These are phyloP conservation scores for Dentipellis sp. DNA, from an alignment of 768 basidiomycete genomes.

Conservation along the genomic window DNA sequence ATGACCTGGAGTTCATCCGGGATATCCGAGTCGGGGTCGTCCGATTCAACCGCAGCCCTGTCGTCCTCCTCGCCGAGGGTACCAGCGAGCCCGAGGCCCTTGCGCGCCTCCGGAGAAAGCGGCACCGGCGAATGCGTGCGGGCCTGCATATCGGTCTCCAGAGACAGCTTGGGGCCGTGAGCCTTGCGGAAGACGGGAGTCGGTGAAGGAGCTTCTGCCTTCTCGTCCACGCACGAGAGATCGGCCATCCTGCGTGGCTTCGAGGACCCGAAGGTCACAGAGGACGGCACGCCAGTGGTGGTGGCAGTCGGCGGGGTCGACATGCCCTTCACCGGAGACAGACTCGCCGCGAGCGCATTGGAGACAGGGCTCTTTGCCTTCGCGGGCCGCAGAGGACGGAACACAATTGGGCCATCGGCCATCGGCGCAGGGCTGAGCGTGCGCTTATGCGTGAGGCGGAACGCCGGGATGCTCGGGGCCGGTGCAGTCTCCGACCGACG, in stretches of 20 bases:
- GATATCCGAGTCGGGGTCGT: slow-evolving; percentile 72
- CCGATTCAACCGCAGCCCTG: slow-evolving; percentile 35
- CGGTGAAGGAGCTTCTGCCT: neutral
- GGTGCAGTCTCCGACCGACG: slow-evolving; percentile 19
- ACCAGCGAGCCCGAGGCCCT: slow-evolving; percentile 52
- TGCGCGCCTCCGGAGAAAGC: slow-evolving; percentile 41
- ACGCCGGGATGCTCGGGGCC: slow-evolving; percentile 1
- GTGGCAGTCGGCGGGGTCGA: neutral
- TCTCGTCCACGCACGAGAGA: slow-evolving; percentile 1
- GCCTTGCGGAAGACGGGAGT: slow-evolving; percentile 26
- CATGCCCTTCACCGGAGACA: neutral
- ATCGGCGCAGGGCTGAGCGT: slow-evolving; percentile 51
- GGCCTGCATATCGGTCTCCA: slow-evolving; percentile 6
- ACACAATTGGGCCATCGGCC: slow-evolving; percentile 45
- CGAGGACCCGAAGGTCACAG: neutral
- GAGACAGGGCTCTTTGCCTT: slow-evolving; percentile 18
- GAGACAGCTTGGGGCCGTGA: slow-evolving; percentile 6
- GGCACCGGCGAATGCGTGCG: slow-evolving; percentile 17
- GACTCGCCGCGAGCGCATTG: neutral
- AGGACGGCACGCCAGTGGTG: neutral
- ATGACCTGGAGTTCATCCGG: slow-evolving; percentile 68
- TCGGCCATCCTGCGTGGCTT: neutral
- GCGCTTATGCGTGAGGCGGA: slow-evolving; percentile 35
- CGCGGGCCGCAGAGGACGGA: slow-evolving; percentile 50
- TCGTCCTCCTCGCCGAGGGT: slow-evolving; percentile 56